Evolutionary conservation across 2,329 filamentous ascomycete genomes (phyloP).

Genomic region (Fusarium transvaalense): DNA sequence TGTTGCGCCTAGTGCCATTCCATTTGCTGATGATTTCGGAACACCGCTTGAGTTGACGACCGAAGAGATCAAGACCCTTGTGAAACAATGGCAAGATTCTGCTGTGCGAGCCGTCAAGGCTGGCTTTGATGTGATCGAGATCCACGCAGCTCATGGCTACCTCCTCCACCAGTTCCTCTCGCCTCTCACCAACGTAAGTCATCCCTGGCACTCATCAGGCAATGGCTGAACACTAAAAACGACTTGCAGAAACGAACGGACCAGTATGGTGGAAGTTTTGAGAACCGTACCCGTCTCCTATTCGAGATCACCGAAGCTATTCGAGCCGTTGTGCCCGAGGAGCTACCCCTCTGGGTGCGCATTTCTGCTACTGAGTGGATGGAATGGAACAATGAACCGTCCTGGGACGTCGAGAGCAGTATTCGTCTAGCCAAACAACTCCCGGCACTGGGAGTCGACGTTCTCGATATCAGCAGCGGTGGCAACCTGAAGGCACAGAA

Average conservation of each 20-base stretch:
- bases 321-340: constrained; percentile 64
- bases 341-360: constrained; percentile 69
- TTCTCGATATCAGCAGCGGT: constrained; percentile 84
- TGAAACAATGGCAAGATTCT: constrained; percentile 70
- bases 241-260: constrained; percentile 67
- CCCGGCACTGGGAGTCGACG: constrained; percentile 79
- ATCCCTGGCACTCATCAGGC: not conserved
- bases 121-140: constrained; percentile 82
- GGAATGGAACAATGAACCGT: constrained; percentile 60
- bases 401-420: constrained; percentile 76
- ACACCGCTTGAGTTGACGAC: constrained; percentile 75
- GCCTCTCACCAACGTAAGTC: constrained; percentile 65
- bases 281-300: constrained; percentile 74
- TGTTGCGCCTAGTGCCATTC: constrained; percentile 63
- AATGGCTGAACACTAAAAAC: constrained; percentile 25
- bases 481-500: constrained; percentile 75
- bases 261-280: constrained; percentile 73
- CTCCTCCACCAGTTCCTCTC: constrained; percentile 75
- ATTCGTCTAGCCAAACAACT: constrained; percentile 64
- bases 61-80: constrained; percentile 74
- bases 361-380: constrained; percentile 75
- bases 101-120: constrained; percentile 72
- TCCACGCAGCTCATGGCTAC: constrained; percentile 75
- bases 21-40: constrained; percentile 72
- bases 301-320: constrained; percentile 65